These are phyloP conservation scores for Melastoma candidum DNA, from an alignment of 441 rosid genomes.

Conservation along the genomic window DNA sequence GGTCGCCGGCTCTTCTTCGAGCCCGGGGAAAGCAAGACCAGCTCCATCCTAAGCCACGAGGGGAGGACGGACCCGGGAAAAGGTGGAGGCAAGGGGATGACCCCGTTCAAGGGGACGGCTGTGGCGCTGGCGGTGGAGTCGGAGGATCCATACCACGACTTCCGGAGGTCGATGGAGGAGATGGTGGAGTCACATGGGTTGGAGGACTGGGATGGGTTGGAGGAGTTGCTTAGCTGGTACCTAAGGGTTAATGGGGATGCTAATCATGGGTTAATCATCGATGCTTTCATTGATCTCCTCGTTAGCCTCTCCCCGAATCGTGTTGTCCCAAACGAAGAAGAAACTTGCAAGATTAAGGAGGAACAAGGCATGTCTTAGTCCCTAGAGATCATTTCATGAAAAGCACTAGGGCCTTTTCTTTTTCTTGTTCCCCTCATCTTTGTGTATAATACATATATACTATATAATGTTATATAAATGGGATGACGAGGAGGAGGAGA, in stretches of 20 bases:
- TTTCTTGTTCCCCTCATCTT: too few relatives aligned
- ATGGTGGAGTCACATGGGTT: slow-evolving; percentile 18
- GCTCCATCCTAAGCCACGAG: slow-evolving; percentile 14
- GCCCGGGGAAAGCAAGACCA: slow-evolving; percentile 12
- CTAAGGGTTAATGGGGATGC: too few relatives aligned
- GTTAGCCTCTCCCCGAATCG: too few relatives aligned
- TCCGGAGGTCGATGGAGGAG: slow-evolving; percentile 24
- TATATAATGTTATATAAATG: too few relatives aligned
- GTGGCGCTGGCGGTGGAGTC: slow-evolving; percentile 20
- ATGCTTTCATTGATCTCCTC: slow-evolving; percentile 18
- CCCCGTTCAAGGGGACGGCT: slow-evolving; percentile 12
- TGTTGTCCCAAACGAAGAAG: too few relatives aligned
- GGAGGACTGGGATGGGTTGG: slow-evolving; percentile 13
- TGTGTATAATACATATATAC: too few relatives aligned
- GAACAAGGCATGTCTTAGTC: too few relatives aligned
- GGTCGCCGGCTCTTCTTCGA: slow-evolving; percentile 18
- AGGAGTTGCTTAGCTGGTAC: slow-evolving; percentile 22
- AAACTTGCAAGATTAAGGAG: too few relatives aligned
- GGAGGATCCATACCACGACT: slow-evolving; percentile 18
- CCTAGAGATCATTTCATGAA: too few relatives aligned
- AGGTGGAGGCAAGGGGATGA: too few relatives aligned
- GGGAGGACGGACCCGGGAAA: neutral
- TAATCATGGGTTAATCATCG: slow-evolving; percentile 19
- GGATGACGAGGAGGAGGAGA: too few relatives aligned
- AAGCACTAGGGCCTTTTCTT: too few relatives aligned